Evolutionary conservation across 1,139 yeast genomes (phyloP).

Genomic region (Lodderomyces beijingensis): DNA sequence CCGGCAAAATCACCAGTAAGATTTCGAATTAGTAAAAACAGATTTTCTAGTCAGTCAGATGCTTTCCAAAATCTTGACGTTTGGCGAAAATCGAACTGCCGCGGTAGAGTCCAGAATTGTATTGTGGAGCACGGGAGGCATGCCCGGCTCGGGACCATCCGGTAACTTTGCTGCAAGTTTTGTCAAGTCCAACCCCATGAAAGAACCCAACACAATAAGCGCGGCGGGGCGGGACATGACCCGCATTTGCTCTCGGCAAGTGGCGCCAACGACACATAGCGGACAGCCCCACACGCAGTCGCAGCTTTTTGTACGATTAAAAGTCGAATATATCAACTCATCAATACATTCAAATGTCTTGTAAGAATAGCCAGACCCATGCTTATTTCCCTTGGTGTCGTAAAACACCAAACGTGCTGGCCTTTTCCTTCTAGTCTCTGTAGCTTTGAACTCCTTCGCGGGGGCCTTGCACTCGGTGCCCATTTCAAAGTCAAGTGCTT

Average conservation of each 20-base stretch:
- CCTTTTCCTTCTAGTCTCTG: slow-evolving; percentile 63
- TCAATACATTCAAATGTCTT: slow-evolving; percentile 78
- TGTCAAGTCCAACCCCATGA: slow-evolving; percentile 46
- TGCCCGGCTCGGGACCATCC: slow-evolving; percentile 81
- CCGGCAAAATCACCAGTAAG: slow-evolving; percentile 17
- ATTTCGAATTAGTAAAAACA: slow-evolving; percentile 1
- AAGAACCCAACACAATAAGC: slow-evolving; percentile 56
- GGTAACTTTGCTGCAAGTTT: slow-evolving; percentile 37
- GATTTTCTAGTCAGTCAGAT: too few species aligned
- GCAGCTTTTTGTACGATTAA: slow-evolving; percentile 58
- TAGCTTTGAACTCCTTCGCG: slow-evolving; percentile 81
- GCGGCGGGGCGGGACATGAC: slow-evolving; percentile 91
- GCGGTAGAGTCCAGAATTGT: slow-evolving; percentile 55
- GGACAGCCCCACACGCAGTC: slow-evolving; percentile 89
- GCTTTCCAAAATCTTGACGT: slow-evolving; percentile 58
- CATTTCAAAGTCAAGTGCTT: slow-evolving; percentile 57
- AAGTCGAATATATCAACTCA: slow-evolving; percentile 56
- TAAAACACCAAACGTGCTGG: slow-evolving; percentile 85
- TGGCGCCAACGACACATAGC: slow-evolving; percentile 72
- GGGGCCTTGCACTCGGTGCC: slow-evolving; percentile 96
- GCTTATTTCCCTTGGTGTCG: slow-evolving; percentile 75
- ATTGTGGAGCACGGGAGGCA: slow-evolving; percentile 65
- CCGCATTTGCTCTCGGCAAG: slow-evolving; percentile 74
- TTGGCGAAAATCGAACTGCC: slow-evolving; percentile 53
- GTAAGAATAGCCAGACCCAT: slow-evolving; percentile 74